Evolutionary conservation across 371 early-diverging fungal species (phyloP), one percentile per base, ranked within the genome.

Genomic region (Mortierella sp.): DNA sequence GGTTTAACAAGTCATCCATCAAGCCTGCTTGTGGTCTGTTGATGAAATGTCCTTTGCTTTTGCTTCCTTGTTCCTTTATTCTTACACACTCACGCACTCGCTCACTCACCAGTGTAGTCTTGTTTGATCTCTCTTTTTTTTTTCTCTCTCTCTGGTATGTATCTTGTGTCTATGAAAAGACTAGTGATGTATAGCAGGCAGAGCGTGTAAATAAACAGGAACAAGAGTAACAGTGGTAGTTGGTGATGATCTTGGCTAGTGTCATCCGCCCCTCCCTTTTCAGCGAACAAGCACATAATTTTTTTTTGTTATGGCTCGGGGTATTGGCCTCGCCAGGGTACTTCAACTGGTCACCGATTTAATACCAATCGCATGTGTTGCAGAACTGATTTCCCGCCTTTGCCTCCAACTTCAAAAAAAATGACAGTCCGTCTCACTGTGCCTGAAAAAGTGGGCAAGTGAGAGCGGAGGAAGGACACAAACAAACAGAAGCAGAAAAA

Each of bases 401-500:
- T 65, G 68, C 68, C 68, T 21, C 38, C 68, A 65, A 60, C 38
- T 38, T 38, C 8, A 10, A 38, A 10, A 38, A 32, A 38, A 65
- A 63, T 41, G 35, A 11, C 68, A 65, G 68, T 65, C 68, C 32
- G 32, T 32, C 41, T 18, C 8, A 2, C 35, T 24, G 41, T 41
- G 7, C 68, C 41, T 65, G 41, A 41, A 41, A 60, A 75, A 80
- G 63, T 32, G 11, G 51, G 41, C 29, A 32, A 14, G 48, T 24
- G 46, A 29, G 38, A 70, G 18, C 43, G 10, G 46, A 18, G 46
- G 27, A 44, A 2, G 43, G 21, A 27, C 60, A 27, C 46, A 63
- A 65, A 65, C 68, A 65, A 65, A 65, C 68, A 65, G 55, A 55
- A 55, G 55, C 5, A 55, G 55, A 73, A 27, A 49, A 35, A 18